Evolutionary conservation across 306 rosid species (phyloP).

Genomic region (Argentina anserina): DNA sequence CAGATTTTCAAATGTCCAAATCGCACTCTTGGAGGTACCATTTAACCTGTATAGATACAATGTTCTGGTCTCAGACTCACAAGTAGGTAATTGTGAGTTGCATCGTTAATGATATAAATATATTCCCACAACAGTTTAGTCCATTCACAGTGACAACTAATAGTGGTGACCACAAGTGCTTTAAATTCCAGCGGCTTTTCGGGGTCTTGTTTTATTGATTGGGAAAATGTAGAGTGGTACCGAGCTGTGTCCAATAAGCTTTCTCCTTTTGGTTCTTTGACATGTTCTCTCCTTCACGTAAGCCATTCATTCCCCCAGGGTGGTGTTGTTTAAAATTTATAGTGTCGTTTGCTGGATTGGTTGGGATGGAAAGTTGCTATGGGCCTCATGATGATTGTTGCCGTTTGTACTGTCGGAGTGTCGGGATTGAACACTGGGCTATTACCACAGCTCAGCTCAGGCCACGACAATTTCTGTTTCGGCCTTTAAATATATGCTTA

Average conservation of each 20-base stretch:
- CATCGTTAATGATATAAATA: constrained; percentile 26
- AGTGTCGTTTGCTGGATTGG: not conserved
- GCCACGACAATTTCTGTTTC: not conserved
- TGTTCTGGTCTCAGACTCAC: constrained; percentile 22
- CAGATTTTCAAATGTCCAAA: constrained; percentile 24
- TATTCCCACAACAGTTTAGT: not conserved
- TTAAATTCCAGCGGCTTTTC: not conserved
- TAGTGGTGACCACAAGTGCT: not conserved
- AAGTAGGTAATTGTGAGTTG: constrained; percentile 30
- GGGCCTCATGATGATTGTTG: not conserved
- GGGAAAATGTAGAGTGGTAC: not conserved
- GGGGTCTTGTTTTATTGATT: not conserved
- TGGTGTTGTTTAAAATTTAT: not conserved
- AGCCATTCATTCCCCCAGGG: not conserved
- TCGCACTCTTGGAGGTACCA: constrained; percentile 33
- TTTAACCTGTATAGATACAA: constrained; percentile 53
- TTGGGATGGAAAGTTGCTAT: not conserved
- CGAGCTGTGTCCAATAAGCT: not conserved
- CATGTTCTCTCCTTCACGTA: not conserved
- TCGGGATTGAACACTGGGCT: too few relatives aligned
- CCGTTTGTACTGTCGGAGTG: not conserved
- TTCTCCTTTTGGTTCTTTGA: not conserved
- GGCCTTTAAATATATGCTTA: too few relatives aligned
- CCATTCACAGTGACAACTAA: not conserved
- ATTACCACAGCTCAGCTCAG: not conserved